Percentiles rank a stretch among this genome's conserved stretches.
These are phyloP conservation scores for Yamadazyma sp. DNA, from an alignment of 1,139 yeast species.

Conservation along the genomic window DNA sequence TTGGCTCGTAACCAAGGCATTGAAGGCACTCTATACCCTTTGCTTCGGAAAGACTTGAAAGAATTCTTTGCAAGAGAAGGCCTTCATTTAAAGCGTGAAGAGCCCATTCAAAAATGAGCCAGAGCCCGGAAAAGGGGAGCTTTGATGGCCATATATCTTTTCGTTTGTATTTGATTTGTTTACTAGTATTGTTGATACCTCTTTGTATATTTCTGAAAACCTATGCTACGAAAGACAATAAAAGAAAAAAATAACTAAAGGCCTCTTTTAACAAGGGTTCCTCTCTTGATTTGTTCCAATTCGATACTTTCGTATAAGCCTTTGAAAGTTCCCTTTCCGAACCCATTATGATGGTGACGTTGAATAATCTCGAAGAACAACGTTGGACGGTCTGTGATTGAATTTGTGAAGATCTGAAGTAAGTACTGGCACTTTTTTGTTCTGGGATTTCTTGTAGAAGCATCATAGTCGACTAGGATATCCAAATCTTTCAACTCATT, in stretches of 20 bases:
- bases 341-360: slow-evolving; percentile 76
- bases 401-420: slow-evolving; percentile 76
- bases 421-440: slow-evolving; percentile 55
- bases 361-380: slow-evolving; percentile 79
- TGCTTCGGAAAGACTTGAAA: slow-evolving; percentile 47
- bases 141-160: too few species aligned
- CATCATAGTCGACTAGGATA: slow-evolving; percentile 74
- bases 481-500: slow-evolving; percentile 43
- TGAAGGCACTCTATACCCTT: slow-evolving; percentile 38
- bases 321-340: slow-evolving; percentile 85
- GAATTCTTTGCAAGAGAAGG: slow-evolving; percentile 32
- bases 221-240: background rate
- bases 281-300: slow-evolving; percentile 53
- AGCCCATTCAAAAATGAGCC: slow-evolving; percentile 1
- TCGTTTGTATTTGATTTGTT: background rate
- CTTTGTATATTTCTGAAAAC: slow-evolving; percentile 2
- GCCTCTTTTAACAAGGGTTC: slow-evolving; percentile 34
- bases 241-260: background rate
- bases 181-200: background rate
- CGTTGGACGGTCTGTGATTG: slow-evolving; percentile 76
- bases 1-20: slow-evolving; percentile 53
- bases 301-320: slow-evolving; percentile 80
- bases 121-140: too few species aligned
- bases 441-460: slow-evolving; percentile 30
- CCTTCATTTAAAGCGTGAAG: slow-evolving; percentile 21